phyloP scores from a whole-genome alignment of 768 basidiomycete species.

The Ramaria sp. region DNA sequence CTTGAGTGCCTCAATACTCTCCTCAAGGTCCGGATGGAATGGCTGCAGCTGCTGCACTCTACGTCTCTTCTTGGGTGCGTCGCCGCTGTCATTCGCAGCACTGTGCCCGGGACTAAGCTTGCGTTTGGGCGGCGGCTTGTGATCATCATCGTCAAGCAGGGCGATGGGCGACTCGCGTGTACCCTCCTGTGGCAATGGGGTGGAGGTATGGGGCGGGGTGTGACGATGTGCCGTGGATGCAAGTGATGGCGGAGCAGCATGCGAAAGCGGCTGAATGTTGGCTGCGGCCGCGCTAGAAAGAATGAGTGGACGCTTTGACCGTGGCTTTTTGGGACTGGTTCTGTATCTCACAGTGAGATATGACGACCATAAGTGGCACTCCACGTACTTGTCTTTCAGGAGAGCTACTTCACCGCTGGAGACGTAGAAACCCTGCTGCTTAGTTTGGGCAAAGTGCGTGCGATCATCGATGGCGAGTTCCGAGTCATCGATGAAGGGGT shows the following conservation, averaged over 20 bases:
- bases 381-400: constrained; percentile 56
- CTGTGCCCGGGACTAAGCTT: constrained; percentile 23
- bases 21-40: constrained; percentile 65
- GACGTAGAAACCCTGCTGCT: constrained; percentile 90
- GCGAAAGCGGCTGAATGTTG: constrained; percentile 21
- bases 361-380: constrained; percentile 14
- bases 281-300: constrained; percentile 11
- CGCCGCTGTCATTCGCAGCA: neutral
- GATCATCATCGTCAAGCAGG: constrained; percentile 30
- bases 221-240: constrained; percentile 13
- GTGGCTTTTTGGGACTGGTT: constrained; percentile 56
- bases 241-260: constrained; percentile 19
- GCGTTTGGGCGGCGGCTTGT: constrained; percentile 17
- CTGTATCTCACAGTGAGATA: constrained; percentile 10
- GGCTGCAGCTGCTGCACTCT: constrained; percentile 20
- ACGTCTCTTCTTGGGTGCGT: constrained; percentile 8
- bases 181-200: constrained; percentile 28
- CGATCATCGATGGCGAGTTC: constrained; percentile 87
- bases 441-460: constrained; percentile 83
- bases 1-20: constrained; percentile 49
- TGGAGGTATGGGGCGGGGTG: constrained; percentile 12
- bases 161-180: constrained; percentile 42
- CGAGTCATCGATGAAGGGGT: constrained; percentile 97
- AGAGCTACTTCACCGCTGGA: constrained; percentile 81
- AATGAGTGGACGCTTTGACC: constrained; percentile 33